Evolutionary conservation across 2,329 filamentous ascomycete species (phyloP).

Genomic region (Emmonsiellopsis sp.): DNA sequence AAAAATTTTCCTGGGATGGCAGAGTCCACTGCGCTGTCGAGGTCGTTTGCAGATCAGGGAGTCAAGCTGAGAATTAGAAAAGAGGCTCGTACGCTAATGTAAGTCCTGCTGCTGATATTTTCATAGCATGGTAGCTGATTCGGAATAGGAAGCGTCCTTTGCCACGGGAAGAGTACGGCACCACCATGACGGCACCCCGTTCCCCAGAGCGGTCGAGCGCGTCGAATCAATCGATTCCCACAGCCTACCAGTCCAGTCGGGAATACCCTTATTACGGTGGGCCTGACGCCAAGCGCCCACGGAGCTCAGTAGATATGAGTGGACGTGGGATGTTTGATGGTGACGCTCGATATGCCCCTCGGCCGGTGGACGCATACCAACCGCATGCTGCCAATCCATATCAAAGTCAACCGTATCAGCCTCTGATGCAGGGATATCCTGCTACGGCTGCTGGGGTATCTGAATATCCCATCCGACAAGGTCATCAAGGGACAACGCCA

Average conservation of each 20-base stretch:
- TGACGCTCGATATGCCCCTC: slow-evolving; percentile 25
- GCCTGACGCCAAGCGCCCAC: slow-evolving; percentile 28
- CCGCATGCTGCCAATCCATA: slow-evolving; percentile 25
- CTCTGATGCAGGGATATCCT: slow-evolving; percentile 26
- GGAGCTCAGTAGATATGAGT: slow-evolving; percentile 31
- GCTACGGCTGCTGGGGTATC: slow-evolving; percentile 18
- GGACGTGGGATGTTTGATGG: slow-evolving; percentile 27
- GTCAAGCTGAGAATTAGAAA: slow-evolving; percentile 75
- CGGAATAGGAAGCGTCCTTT: slow-evolving; percentile 29
- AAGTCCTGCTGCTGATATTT: slow-evolving; percentile 12
- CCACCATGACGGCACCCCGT: slow-evolving; percentile 23
- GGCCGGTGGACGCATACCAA: slow-evolving; percentile 29
- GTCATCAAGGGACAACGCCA: neutral
- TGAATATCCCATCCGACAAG: neutral
- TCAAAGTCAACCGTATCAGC: slow-evolving; percentile 25
- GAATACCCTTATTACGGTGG: slow-evolving; percentile 28
- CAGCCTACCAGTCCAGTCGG: slow-evolving; percentile 18
- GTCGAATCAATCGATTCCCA: slow-evolving; percentile 10
- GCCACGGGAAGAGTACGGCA: slow-evolving; percentile 28
- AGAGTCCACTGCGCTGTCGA: slow-evolving; percentile 72
- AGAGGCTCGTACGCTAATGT: slow-evolving; percentile 57
- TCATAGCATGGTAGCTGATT: slow-evolving; percentile 10
- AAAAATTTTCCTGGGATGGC: slow-evolving; percentile 72
- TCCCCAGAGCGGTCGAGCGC: slow-evolving; percentile 25
- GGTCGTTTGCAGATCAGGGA: slow-evolving; percentile 78